A percentile compares a stretch with the other conserved stretches of the same genome.
phyloP scores from a whole-genome alignment of 2,329 filamentous ascomycete genomes.

The Mariannaea sp. region DNA sequence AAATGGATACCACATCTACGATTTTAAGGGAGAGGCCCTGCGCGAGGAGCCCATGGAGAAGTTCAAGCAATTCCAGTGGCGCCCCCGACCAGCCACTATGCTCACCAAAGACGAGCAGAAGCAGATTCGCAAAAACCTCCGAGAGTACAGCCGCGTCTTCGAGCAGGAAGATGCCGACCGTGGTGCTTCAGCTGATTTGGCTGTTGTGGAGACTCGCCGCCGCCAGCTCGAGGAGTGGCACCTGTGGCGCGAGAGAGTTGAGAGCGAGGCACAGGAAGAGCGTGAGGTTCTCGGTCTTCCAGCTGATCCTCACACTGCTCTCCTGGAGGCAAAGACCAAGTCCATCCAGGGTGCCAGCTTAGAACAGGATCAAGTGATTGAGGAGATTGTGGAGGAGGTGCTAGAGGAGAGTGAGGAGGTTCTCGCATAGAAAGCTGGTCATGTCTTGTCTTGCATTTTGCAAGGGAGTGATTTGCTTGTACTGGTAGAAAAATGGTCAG shows the following conservation, averaged over 20 bases:
- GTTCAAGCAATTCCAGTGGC: constrained; percentile 98
- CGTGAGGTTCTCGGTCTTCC: constrained; percentile 69
- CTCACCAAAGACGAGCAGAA: constrained; percentile 97
- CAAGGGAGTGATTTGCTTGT: constrained; percentile 41
- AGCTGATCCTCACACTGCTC: constrained; percentile 65
- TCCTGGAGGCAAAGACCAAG: constrained; percentile 61
- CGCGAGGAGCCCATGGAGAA: constrained; percentile 92
- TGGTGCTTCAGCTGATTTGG: constrained; percentile 90
- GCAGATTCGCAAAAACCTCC: constrained; percentile 95
- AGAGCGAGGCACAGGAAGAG: constrained; percentile 74
- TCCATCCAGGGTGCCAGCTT: constrained; percentile 58
- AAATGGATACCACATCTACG: constrained; percentile 98
- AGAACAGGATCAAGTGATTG: constrained; percentile 78
- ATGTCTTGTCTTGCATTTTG: constrained; percentile 38
- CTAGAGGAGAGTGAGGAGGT: constrained; percentile 85
- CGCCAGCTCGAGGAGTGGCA: constrained; percentile 86
- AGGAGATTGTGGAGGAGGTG: constrained; percentile 87
- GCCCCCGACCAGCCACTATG: constrained; percentile 87
- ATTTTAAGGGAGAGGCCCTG: constrained; percentile 88
- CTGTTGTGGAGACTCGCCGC: constrained; percentile 87
- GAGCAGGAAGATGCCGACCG: constrained; percentile 95
- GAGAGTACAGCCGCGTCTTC: constrained; percentile 93
- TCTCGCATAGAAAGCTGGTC: constrained; percentile 44
- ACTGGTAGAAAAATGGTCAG: constrained; percentile 42
- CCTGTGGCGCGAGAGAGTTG: constrained; percentile 77